Conservation (phyloP, 2,329 filamentous ascomycete species). For the Leptographium procerum region DNA sequence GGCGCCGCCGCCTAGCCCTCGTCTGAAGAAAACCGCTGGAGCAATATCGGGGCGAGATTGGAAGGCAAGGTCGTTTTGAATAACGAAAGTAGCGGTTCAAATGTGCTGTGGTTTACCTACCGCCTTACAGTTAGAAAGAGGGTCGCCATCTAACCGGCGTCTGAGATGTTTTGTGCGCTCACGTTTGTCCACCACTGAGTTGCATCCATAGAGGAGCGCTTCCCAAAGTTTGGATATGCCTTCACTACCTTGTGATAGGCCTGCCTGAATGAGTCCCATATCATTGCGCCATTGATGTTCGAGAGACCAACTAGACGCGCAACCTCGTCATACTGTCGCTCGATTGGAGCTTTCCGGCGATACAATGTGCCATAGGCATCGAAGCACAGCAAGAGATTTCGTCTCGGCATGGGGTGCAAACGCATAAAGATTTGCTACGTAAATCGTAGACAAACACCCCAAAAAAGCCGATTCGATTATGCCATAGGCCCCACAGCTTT, state of each 20-base stretch:
- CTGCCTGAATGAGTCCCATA: conserved; percentile 20
- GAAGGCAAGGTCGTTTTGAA: conserved; percentile 25
- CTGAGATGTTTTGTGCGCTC: too few relatives aligned
- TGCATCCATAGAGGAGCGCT: conserved; percentile 35
- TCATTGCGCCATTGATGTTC: conserved; percentile 27
- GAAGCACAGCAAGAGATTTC: conserved; percentile 46
- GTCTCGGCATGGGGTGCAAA: too few relatives aligned
- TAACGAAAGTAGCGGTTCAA: conserved; percentile 26
- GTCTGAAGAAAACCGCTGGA: conserved; percentile 39
- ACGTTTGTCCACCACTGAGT: conserved; percentile 50
- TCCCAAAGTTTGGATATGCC: conserved; percentile 48
- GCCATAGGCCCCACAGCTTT: too few relatives aligned
- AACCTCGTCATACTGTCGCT: conserved; percentile 40
- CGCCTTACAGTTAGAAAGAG: background rate
- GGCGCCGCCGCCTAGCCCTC: conserved; percentile 39
- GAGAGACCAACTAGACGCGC: conserved; percentile 38
- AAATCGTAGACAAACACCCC: too few relatives aligned
- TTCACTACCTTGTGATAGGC: conserved; percentile 37
- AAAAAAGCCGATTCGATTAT: too few relatives aligned
- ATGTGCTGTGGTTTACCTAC: conserved; percentile 44
- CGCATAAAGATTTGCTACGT: too few relatives aligned
- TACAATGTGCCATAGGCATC: conserved; percentile 58
- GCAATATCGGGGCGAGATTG: conserved; percentile 33
- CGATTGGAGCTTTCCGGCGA: conserved; percentile 35
- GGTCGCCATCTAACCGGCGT: background rate